Conservation (phyloP, 305 asterid species). For the Nicotiana rustica region DNA sequence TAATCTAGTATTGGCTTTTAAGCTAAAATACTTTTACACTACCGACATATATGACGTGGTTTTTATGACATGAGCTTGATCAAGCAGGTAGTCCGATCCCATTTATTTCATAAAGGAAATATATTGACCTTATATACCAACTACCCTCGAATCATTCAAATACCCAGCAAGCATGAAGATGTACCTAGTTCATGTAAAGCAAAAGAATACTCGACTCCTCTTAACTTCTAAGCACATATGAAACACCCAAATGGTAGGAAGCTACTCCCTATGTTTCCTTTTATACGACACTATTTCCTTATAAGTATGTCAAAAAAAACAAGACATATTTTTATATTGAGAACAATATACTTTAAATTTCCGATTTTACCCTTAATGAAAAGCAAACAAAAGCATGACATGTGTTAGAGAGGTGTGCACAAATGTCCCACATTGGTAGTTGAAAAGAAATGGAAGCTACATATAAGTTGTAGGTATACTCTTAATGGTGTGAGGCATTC, state of each 20-base stretch:
- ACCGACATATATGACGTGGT: not conserved
- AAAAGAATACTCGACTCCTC: not conserved
- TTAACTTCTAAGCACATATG: not conserved
- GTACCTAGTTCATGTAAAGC: not conserved
- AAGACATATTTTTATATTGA: too few species aligned
- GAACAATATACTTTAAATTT: too few species aligned
- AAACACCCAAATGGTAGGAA: constrained; percentile 9
- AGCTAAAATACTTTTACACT: not conserved
- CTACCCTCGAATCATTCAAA: not conserved
- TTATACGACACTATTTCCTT: too few species aligned
- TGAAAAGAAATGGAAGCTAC: too few species aligned
- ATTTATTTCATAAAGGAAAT: not conserved
- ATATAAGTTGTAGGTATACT: too few species aligned
- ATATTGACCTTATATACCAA: constrained; percentile 18
- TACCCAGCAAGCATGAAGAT: not conserved
- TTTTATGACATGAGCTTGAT: constrained; percentile 1
- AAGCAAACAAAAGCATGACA: too few species aligned
- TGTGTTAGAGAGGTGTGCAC: too few species aligned
- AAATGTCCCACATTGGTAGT: too few species aligned
- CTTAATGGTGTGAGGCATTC: too few species aligned
- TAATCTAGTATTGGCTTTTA: not conserved
- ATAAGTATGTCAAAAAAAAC: too few species aligned
- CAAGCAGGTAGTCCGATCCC: not conserved
- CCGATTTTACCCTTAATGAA: too few species aligned
- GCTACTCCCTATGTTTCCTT: not conserved